A percentile compares a stretch with the other conserved stretches of the same genome.
Evolutionary conservation across 129 eudicot species (phyloP).

Genomic region (Oenanthe sinensis): DNA sequence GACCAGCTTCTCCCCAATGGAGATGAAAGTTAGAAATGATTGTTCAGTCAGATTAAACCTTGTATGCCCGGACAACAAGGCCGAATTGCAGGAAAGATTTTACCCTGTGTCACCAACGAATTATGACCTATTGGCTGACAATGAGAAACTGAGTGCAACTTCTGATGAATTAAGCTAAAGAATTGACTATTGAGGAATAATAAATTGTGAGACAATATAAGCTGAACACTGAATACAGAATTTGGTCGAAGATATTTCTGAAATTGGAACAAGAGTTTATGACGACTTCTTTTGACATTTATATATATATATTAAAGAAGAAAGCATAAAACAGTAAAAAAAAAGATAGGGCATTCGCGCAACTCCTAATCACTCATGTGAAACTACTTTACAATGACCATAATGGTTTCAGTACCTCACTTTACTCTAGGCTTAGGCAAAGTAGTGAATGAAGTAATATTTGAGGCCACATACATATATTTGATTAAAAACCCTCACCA

Average conservation of each 20-base stretch:
- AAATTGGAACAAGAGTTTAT: background rate
- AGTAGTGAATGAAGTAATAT: background rate
- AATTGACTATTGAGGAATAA: background rate
- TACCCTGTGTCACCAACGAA: too few species aligned
- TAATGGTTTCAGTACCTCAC: background rate
- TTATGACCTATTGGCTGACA: background rate
- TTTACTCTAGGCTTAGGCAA: background rate
- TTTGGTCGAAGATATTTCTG: background rate
- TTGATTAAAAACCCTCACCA: slow-evolving; percentile 46
- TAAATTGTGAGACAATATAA: background rate
- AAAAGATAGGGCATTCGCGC: background rate
- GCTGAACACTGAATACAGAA: background rate
- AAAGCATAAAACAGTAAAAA: background rate
- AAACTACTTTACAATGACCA: background rate
- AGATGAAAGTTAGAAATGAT: background rate
- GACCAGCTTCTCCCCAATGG: background rate
- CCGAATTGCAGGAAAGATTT: background rate
- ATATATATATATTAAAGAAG: background rate
- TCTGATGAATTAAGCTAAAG: background rate
- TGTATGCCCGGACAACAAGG: background rate
- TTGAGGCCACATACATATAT: background rate
- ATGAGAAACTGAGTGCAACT: background rate
- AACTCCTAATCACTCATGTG: background rate
- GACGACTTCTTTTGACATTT: background rate
- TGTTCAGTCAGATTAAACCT: background rate